A percentile compares a stretch with the other conserved stretches of the same genome.
Evolutionary conservation across 78 protist genomes (phyloP).

Genomic region (Dictyostelium purpureum): DNA sequence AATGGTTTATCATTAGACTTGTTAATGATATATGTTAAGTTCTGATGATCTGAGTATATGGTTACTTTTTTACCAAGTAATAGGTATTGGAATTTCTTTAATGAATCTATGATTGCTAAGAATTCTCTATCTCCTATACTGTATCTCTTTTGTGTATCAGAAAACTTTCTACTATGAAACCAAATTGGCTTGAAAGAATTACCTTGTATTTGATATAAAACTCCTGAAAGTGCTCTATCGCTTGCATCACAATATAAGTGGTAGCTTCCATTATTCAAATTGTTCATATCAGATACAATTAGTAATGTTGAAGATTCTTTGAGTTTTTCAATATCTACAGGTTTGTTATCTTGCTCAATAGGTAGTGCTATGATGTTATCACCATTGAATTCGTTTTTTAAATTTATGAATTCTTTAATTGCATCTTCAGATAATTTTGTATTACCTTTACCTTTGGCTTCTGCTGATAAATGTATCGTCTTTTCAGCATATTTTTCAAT

Average conservation of each 20-base stretch:
- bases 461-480: background rate
- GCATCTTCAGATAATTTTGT: background rate
- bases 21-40: background rate
- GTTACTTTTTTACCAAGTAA: background rate
- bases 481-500: background rate
- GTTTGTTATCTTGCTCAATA: background rate
- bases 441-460: background rate
- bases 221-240: background rate
- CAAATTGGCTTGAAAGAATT: background rate
- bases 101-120: background rate
- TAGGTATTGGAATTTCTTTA: background rate
- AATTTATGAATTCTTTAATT: background rate
- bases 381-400: background rate
- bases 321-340: background rate
- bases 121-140: background rate
- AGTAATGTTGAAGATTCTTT: background rate
- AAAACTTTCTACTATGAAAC: background rate
- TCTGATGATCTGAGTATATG: constrained; percentile 5
- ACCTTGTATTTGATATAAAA: background rate
- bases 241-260: background rate
- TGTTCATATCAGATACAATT: background rate
- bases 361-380: background rate
- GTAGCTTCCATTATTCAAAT: background rate
- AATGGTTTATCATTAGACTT: background rate
- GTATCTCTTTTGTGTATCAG: background rate